phyloP scores from a whole-genome alignment of 1,139 yeast species.

The Yamadazyma oceani region DNA sequence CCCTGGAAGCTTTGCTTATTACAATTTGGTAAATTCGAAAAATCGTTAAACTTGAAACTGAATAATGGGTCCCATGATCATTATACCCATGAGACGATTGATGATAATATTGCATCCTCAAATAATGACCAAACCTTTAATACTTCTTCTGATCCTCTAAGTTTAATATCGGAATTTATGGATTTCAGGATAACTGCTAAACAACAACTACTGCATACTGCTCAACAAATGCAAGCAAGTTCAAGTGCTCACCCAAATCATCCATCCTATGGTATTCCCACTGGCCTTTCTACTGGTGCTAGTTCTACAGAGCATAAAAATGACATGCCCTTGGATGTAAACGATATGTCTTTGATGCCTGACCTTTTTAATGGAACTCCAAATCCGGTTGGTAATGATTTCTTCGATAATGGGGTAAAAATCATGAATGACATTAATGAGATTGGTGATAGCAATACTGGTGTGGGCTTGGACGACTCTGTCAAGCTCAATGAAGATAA shows the following conservation, averaged over 20 bases:
- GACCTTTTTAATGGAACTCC: conserved; percentile 26
- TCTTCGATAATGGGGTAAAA: conserved; percentile 13
- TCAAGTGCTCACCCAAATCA: conserved; percentile 8
- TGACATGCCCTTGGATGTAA: conserved; percentile 19
- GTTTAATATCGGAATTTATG: conserved; percentile 36
- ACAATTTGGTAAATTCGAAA: conserved; percentile 44
- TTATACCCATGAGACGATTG: no score
- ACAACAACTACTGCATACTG: conserved; percentile 15
- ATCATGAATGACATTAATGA: conserved; percentile 11
- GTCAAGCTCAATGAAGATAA: conserved; percentile 25
- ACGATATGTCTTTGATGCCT: conserved; percentile 19
- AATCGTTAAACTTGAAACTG: conserved; percentile 8
- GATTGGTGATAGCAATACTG: conserved; percentile 21
- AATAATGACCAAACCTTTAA: conserved; percentile 1
- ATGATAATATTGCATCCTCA: no score
- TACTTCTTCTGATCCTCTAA: conserved; percentile 28
- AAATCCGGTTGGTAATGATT: conserved; percentile 20
- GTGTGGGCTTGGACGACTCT: not conserved
- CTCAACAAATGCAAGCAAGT: conserved; percentile 3
- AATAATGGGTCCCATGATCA: no score
- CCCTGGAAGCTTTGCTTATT: conserved; percentile 64
- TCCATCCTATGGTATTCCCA: conserved; percentile 26
- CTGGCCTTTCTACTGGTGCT: conserved; percentile 27
- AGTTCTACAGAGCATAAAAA: conserved; percentile 25
- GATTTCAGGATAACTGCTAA: conserved; percentile 32